Percentiles rank a stretch among this genome's conserved stretches.
Conservation (phyloP, 1,284 basidiomycete species). For the Omphalotus olearius region DNA sequence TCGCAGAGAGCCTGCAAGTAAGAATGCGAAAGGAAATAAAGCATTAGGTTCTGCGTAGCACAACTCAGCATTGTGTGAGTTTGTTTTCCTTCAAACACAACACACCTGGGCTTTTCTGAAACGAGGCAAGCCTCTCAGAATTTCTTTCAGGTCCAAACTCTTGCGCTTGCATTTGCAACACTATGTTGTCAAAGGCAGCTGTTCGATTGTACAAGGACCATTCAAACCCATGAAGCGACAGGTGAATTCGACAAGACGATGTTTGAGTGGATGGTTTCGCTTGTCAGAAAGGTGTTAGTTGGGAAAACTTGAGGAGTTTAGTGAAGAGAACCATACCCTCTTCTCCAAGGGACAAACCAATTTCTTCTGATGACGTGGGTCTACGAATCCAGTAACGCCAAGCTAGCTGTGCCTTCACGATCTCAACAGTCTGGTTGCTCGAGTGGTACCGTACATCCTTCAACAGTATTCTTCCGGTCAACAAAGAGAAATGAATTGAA, state of each 20-base stretch:
- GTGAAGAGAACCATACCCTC: slow-evolving; percentile 43
- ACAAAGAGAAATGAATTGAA: slow-evolving; percentile 86
- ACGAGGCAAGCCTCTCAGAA: slow-evolving; percentile 23
- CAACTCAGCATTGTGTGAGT: not conserved
- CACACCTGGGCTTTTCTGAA: slow-evolving; percentile 7
- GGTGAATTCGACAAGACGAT: slow-evolving; percentile 72
- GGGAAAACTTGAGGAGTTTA: not conserved
- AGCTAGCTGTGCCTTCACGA: slow-evolving; percentile 79
- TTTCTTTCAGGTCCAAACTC: slow-evolving; percentile 26
- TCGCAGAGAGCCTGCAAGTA: slow-evolving; percentile 27
- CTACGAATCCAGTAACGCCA: slow-evolving; percentile 91
- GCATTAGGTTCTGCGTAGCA: slow-evolving; percentile 20
- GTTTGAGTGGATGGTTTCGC: slow-evolving; percentile 32
- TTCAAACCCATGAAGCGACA: slow-evolving; percentile 81
- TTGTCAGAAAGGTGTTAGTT: slow-evolving; percentile 13
- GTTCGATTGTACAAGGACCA: slow-evolving; percentile 90
- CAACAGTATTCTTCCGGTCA: slow-evolving; percentile 81
- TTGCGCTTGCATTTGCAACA: slow-evolving; percentile 60
- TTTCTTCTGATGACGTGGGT: slow-evolving; percentile 62
- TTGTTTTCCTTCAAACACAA: not conserved
- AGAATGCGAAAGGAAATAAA: slow-evolving; percentile 27
- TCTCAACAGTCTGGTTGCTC: slow-evolving; percentile 81
- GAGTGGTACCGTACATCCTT: slow-evolving; percentile 87
- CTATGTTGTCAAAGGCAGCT: slow-evolving; percentile 80
- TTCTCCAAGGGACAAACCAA: slow-evolving; percentile 48